Conservation (phyloP, 352 stramenopile species). For the Phytophthora vignae region DNA sequence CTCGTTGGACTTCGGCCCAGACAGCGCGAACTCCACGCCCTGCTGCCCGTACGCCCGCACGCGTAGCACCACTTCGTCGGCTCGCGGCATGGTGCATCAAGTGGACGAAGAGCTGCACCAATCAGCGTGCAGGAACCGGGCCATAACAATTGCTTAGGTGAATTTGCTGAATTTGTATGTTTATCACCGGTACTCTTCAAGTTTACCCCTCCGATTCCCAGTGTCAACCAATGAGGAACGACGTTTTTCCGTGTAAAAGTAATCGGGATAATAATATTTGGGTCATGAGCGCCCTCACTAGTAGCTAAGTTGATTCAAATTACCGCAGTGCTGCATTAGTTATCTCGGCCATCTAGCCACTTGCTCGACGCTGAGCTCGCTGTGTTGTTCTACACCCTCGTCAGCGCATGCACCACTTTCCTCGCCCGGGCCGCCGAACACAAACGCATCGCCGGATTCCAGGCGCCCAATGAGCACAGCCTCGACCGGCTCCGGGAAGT, state of each 20-base stretch:
- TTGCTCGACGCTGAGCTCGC: conserved; percentile 10
- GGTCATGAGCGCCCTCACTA: no score
- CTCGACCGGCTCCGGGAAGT: conserved; percentile 59
- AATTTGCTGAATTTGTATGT: background rate
- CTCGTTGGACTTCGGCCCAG: conserved; percentile 16
- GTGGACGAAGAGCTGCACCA: background rate
- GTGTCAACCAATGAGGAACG: no score
- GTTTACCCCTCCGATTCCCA: no score
- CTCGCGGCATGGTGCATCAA: conserved; percentile 20
- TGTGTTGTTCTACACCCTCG: conserved; percentile 66
- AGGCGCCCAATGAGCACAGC: conserved; percentile 68
- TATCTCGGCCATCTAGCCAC: no score
- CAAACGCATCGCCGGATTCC: conserved; percentile 68
- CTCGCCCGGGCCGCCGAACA: conserved; percentile 71
- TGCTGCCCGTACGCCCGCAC: conserved; percentile 58
- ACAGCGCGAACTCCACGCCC: conserved; percentile 67
- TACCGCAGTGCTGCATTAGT: no score
- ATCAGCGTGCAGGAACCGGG: background rate
- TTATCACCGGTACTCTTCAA: background rate
- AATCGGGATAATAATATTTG: no score
- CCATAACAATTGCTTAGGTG: background rate
- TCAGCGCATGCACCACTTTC: conserved; percentile 70
- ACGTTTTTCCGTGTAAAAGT: no score
- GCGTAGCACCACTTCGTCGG: conserved; percentile 50
- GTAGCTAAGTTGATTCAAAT: no score